These are phyloP conservation scores for Candida nanaspora DNA, from an alignment of 805 yeast species.

Conservation along the genomic window DNA sequence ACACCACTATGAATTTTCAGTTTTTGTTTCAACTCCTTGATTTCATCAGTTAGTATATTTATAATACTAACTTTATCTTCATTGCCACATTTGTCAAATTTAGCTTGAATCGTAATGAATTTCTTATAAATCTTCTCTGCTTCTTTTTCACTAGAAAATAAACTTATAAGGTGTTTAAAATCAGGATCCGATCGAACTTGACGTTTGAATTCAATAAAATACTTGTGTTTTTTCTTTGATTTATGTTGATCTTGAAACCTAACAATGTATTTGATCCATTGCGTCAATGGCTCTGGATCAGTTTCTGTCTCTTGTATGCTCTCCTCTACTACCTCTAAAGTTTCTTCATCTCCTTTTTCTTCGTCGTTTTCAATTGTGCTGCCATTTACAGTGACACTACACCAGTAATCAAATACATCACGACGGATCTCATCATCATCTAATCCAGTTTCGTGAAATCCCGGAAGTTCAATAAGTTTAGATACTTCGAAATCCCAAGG, in stretches of 20 bases:
- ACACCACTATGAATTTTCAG: too few relatives aligned
- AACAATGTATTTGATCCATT: conserved; percentile 4
- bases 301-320: too few relatives aligned
- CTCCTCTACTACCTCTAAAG: conserved; percentile 5
- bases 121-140: conserved; percentile 12
- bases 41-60: too few relatives aligned
- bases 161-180: conserved; percentile 8
- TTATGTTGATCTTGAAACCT: conserved; percentile 3
- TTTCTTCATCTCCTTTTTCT: conserved; percentile 1
- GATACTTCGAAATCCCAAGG: conserved; percentile 18
- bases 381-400: not conserved
- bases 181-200: conserved; percentile 8
- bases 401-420: conserved; percentile 18
- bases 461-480: conserved; percentile 14
- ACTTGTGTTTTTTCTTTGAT: conserved; percentile 8
- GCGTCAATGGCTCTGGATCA: conserved; percentile 3
- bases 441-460: conserved; percentile 10
- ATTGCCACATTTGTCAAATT: too few relatives aligned
- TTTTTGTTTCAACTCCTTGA: too few relatives aligned
- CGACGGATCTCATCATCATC: conserved; percentile 11
- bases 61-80: too few relatives aligned
- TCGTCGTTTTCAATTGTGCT: not conserved
- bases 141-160: conserved; percentile 6
- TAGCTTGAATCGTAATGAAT: conserved; percentile 3
- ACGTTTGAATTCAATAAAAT: conserved; percentile 22